phyloP scores from a whole-genome alignment of 1,139 yeast species.

The Pichia sp. region DNA sequence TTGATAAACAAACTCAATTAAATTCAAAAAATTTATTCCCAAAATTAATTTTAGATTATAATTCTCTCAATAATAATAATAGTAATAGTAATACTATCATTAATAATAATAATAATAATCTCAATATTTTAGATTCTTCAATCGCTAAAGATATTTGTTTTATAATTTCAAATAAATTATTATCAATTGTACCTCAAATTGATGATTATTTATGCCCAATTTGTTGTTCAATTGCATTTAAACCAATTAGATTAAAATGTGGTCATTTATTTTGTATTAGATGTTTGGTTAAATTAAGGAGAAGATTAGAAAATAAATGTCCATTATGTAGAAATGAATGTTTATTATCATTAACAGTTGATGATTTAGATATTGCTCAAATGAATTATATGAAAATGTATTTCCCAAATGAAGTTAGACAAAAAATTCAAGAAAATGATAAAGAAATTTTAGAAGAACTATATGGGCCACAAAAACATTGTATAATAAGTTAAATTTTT shows the following conservation, averaged over 20 bases:
- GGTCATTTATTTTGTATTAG: constrained; percentile 66
- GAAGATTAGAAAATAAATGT: constrained; percentile 51
- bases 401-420: constrained; percentile 63
- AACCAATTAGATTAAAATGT: constrained; percentile 60
- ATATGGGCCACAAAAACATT: constrained; percentile 23
- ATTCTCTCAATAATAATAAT: constrained; percentile 30
- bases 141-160: constrained; percentile 51
- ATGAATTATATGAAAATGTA: constrained; percentile 49
- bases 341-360: constrained; percentile 51
- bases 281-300: constrained; percentile 61
- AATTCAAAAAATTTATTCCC: constrained; percentile 45
- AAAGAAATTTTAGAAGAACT: constrained; percentile 45
- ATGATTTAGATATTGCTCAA: constrained; percentile 51
- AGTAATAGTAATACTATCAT: constrained; percentile 17
- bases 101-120: constrained; percentile 16
- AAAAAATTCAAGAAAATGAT: constrained; percentile 53
- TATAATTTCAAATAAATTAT: constrained; percentile 47
- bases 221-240: constrained; percentile 62
- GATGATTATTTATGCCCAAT: constrained; percentile 74
- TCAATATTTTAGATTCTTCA: constrained; percentile 39
- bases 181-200: constrained; percentile 60
- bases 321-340: constrained; percentile 62
- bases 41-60: constrained; percentile 31
- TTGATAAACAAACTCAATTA: constrained; percentile 64
- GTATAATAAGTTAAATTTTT: constrained; percentile 18